Evolutionary conservation across 441 rosid genomes (phyloP).

Genomic region (Erodium trifolium): DNA sequence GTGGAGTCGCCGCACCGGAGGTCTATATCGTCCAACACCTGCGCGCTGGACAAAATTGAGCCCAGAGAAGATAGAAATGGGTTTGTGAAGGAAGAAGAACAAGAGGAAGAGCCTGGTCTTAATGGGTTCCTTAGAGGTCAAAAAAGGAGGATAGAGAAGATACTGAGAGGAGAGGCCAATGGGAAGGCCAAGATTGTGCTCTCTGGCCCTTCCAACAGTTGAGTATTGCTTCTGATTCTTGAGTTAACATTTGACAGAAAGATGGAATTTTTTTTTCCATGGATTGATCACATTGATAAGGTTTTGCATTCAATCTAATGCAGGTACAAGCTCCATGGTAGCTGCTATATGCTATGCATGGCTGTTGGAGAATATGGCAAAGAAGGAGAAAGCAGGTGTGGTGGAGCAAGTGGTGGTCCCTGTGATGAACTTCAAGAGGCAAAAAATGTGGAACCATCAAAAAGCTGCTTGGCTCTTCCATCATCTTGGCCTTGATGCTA

Average conservation of each 20-base stretch:
- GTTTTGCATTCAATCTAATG: conserved; percentile 1
- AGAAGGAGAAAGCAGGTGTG: conserved; percentile 28
- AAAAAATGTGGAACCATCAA: conserved; percentile 45
- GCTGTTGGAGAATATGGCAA: conserved; percentile 33
- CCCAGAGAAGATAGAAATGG: conserved; percentile 14
- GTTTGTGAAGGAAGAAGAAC: conserved; percentile 22
- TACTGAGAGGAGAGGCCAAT: conserved; percentile 29
- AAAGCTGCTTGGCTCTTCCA: conserved; percentile 63
- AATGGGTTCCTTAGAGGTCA: conserved; percentile 43
- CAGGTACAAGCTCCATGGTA: conserved; percentile 56
- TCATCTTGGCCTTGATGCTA: conserved; percentile 41
- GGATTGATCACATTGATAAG: not conserved
- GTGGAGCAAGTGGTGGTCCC: conserved; percentile 33
- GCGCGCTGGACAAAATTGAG: conserved; percentile 31
- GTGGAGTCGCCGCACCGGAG: conserved; percentile 41
- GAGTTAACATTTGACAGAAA: not conserved
- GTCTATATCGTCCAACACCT: conserved; percentile 39
- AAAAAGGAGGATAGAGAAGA: conserved; percentile 33
- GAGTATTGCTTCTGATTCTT: conserved; percentile 12
- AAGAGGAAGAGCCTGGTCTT: conserved; percentile 17
- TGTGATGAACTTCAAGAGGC: conserved; percentile 47
- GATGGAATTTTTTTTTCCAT: not conserved
- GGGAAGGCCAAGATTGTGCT: conserved; percentile 44
- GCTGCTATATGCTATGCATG: conserved; percentile 58
- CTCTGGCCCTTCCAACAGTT: conserved; percentile 55